A percentile compares a stretch with the other conserved stretches of the same genome.
phyloP scores from a whole-genome alignment of 805 yeast genomes.

The Yarrowia sp. region DNA sequence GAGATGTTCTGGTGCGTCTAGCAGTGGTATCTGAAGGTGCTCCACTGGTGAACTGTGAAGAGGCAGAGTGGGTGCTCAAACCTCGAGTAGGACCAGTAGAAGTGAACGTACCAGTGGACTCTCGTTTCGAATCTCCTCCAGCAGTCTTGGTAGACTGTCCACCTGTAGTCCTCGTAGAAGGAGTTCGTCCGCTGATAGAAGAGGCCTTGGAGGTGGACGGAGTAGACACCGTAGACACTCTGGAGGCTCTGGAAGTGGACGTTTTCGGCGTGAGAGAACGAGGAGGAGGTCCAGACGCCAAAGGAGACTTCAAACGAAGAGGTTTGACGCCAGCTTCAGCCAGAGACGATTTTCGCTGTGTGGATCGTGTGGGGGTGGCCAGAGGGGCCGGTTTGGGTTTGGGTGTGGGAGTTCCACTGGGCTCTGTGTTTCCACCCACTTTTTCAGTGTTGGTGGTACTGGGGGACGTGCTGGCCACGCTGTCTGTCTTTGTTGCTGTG shows the following conservation, averaged over 20 bases:
- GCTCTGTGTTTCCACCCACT: too few species aligned
- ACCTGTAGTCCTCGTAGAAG: not conserved
- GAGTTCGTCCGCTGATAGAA: not conserved
- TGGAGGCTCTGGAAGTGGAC: not conserved
- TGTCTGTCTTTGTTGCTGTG: not conserved
- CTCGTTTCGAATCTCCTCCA: too few species aligned
- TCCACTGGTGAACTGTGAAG: too few species aligned
- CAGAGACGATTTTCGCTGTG: not conserved
- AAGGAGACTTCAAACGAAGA: not conserved
- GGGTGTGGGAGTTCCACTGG: too few species aligned
- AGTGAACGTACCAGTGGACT: too few species aligned
- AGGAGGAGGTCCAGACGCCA: not conserved
- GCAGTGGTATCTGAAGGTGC: not conserved
- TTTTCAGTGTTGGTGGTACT: not conserved
- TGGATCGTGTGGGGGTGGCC: not conserved
- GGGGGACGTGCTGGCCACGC: not conserved
- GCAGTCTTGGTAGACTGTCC: too few species aligned
- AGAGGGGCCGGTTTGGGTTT: not conserved
- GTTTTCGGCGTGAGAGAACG: not conserved
- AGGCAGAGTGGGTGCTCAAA: too few species aligned
- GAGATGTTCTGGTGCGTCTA: not conserved
- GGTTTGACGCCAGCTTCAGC: conserved; percentile 16
- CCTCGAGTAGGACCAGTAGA: too few species aligned
- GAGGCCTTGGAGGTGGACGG: not conserved
- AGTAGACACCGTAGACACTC: not conserved